Evolutionary conservation across 805 yeast species (phyloP).

Genomic region (Metschnikowia cubensis): DNA sequence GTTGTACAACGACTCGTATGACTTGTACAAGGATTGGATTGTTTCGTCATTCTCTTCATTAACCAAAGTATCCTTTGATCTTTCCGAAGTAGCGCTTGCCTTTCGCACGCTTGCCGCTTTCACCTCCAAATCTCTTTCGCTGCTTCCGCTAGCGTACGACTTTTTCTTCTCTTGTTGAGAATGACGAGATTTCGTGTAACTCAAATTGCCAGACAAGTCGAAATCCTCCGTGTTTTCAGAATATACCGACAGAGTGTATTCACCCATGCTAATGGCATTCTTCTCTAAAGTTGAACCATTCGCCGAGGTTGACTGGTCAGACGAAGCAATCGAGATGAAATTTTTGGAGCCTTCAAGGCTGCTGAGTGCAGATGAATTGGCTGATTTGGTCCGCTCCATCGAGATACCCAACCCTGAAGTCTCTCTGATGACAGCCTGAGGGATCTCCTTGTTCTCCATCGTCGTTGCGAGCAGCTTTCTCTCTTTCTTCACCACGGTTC

Average conservation of each 20-base stretch:
- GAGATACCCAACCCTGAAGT: conserved; percentile 25
- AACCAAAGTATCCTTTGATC: conserved; percentile 27
- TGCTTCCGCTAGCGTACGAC: background rate
- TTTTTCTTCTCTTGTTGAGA: conserved; percentile 1
- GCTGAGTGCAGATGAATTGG: background rate
- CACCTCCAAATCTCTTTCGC: background rate
- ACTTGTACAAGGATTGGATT: conserved; percentile 24
- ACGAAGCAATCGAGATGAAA: conserved; percentile 21
- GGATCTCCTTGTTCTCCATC: conserved; percentile 18
- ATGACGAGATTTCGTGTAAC: conserved; percentile 5
- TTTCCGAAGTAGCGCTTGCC: background rate
- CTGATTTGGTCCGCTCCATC: conserved; percentile 2
- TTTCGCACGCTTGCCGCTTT: background rate
- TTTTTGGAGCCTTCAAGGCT: conserved; percentile 6
- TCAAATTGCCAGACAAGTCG: conserved; percentile 10
- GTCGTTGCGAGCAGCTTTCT: conserved; percentile 11
- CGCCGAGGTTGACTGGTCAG: conserved; percentile 17
- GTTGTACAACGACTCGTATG: conserved; percentile 20
- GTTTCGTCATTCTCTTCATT: conserved; percentile 17
- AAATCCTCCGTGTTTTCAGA: conserved; percentile 20
- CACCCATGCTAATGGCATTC: conserved; percentile 21
- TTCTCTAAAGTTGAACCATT: conserved; percentile 21
- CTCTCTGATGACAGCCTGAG: conserved; percentile 22
- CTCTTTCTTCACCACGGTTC: conserved; percentile 13
- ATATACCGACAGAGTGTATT: conserved; percentile 19